Base-by-base conservation (phyloP, 1,284 basidiomycete genomes). In the Mixia osmundae region DNA sequence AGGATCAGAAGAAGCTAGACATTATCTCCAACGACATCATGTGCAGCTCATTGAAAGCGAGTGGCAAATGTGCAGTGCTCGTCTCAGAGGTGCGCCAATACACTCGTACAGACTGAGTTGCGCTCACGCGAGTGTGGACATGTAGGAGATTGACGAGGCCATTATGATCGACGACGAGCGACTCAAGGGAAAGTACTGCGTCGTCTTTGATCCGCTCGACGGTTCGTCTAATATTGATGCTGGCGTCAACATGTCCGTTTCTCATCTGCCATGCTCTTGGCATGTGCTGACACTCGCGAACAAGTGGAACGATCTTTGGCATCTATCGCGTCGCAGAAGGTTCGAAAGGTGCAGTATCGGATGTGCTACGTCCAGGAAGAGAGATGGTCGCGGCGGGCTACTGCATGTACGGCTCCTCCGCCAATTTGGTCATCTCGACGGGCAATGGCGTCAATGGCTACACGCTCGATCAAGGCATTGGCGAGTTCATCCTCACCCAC, bases 1-100 rank as follows among this genome's bases (percentile, higher is more conserved):
- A 97, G 58, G 91, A 95, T 56, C 91, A 99, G 66, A 99, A 99
- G 69, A 99, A 99, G 63, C 68, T 99, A 39, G 89, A 95, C 55
- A 76, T 95, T 15, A 67, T 97, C 35, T 80, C 85, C 16, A 97
- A 99, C 59, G 87, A 99, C 57, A 97, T 97, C 67, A 97, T 99
- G 91, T 71, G 97, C 57, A 97, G 95, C 43, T 53, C 56, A 23
- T 44, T 50, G 7, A 41, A 37, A 25, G 44, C 42, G 4, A 45
- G 79, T 19, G 83, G 91, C 43, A 95, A 91, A 67, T 78, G 76
- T 9, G 76, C 85, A 14, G 87, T 97, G 21, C 75, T 99, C 49
- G 85, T 99, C 38, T 91, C 83, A 8, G 91, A 99, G 58, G 89
- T 95, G 52, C 65, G 39, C 14, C 19, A 26, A 12, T 14, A 19